Evolutionary conservation across 192 early-diverging fungal genomes (phyloP).

Genomic region (Thoreauomyces humboldtii): DNA sequence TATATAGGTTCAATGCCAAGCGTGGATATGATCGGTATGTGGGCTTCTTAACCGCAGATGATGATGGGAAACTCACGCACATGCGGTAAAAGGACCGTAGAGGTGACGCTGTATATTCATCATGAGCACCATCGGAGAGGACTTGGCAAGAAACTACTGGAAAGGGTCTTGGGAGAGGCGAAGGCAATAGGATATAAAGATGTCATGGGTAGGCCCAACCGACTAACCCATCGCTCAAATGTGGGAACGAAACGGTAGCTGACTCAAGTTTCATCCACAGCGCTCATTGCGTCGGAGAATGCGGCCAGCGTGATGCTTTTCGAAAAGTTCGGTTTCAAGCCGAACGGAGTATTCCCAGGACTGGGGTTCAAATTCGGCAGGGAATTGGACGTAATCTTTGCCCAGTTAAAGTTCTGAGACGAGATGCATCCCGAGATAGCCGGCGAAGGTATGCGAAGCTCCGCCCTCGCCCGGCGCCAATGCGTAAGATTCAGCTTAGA

Average conservation of each 20-base stretch:
- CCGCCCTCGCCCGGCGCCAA: too few relatives aligned
- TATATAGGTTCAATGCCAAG: not conserved
- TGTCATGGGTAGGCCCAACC: not conserved
- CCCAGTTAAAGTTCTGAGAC: not conserved
- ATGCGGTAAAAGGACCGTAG: not conserved
- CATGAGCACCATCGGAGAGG: not conserved
- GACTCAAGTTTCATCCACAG: too few relatives aligned
- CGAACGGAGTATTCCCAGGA: not conserved
- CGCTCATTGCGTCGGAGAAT: conserved; percentile 6
- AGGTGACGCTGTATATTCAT: conserved; percentile 3
- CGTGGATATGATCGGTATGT: conserved; percentile 2
- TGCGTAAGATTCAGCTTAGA: too few relatives aligned
- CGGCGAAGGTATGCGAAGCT: too few relatives aligned
- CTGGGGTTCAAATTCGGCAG: conserved; percentile 6
- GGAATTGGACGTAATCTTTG: not conserved
- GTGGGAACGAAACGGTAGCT: too few relatives aligned
- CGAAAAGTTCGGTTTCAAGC: not conserved
- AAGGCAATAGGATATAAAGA: not conserved
- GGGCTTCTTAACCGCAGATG: not conserved
- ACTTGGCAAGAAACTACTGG: not conserved
- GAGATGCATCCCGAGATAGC: too few relatives aligned
- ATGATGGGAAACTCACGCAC: not conserved
- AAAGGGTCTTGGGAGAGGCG: not conserved
- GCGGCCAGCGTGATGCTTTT: not conserved
- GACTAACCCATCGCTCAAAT: too few relatives aligned